Evolutionary conservation across 345 rosid species (phyloP).

Genomic region (Eucalyptus decipiens): DNA sequence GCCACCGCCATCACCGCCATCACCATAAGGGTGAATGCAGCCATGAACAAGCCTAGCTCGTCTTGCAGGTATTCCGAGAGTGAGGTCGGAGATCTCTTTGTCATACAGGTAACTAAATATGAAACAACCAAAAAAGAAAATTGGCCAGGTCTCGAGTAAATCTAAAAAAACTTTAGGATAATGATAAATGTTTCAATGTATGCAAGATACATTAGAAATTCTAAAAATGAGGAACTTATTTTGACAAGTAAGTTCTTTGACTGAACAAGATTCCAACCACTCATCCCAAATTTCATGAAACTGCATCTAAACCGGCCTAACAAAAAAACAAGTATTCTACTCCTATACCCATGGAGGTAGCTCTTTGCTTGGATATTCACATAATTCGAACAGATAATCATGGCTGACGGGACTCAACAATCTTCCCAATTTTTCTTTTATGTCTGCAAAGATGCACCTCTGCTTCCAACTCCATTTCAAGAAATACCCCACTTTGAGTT

Average conservation of each 20-base stretch:
- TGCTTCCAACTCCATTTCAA: neutral
- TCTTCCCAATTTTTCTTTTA: neutral
- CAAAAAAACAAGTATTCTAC: neutral
- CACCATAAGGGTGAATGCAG: too few species aligned
- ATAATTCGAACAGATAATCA: neutral
- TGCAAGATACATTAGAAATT: too few species aligned
- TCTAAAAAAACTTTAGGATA: accelerated
- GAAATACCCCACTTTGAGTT: neutral
- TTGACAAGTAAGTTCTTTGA: too few species aligned
- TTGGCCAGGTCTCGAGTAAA: accelerated
- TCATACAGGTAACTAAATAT: too few species aligned
- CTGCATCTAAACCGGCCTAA: accelerated
- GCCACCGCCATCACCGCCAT: too few species aligned
- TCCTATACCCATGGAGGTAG: neutral
- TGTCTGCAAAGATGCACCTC: neutral
- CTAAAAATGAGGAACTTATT: accelerated
- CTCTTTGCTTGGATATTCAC: neutral
- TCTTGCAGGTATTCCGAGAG: accelerated
- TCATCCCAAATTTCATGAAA: neutral
- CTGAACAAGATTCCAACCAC: accelerated
- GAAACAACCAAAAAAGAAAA: too few species aligned
- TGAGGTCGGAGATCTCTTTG: too few species aligned
- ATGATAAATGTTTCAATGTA: too few species aligned
- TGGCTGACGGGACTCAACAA: neutral
- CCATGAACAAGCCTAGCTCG: too few species aligned